Base-by-base conservation (phyloP, 2,329 filamentous ascomycete species). In the Colletotrichum liriopes region DNA sequence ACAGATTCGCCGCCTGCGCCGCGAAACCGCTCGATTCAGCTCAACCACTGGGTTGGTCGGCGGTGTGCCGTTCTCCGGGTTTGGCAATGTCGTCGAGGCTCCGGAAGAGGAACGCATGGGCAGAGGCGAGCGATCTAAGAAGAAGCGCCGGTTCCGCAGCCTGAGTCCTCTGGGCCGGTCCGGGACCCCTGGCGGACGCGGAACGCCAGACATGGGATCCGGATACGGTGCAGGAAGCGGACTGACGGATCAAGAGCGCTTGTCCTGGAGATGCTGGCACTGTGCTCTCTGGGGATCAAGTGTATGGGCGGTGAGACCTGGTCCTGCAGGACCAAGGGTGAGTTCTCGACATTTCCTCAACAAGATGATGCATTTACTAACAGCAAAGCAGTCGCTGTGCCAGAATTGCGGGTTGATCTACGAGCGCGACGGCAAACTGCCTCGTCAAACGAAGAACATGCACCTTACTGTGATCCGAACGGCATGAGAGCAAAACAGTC, bases 251-350 rank as follows among this genome's bases (percentile, higher is more conserved):
- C 88, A 88, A 78, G 96, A 98, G 85, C 89, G 95, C 76, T 86
- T 90, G 74, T 91, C 88, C 54, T 99, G 96, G 96, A 90, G 94
- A 74, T 99, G 96, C 83, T 86, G 87, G 55, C 96, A 98, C 82
- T 99, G 96, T 81, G 88, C 88, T 72, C 91, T 98, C 43, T 96
- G 93, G 91, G 96, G 96, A 20, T 92, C 92, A 60, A 93, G 94
- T 37, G 94, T 98, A 11, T 99, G 96, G 96, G 95, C 94, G 60
- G 96, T 98, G 3, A 88, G 96, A 77, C 95, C 98, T 83, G 96
- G 96, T 32, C 96, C 96, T 18, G 87, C 90, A 66, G 96, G 95
- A 66, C 89, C 93, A 74, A 93, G 94, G 83, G 94, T 96, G 85
- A 88, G 93, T 80, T 69, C n/a, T 39, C 51, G 45, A 54, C 2